These are phyloP conservation scores for Myxozyma vanderwaltii DNA, from an alignment of 805 yeast species.

Conservation along the genomic window DNA sequence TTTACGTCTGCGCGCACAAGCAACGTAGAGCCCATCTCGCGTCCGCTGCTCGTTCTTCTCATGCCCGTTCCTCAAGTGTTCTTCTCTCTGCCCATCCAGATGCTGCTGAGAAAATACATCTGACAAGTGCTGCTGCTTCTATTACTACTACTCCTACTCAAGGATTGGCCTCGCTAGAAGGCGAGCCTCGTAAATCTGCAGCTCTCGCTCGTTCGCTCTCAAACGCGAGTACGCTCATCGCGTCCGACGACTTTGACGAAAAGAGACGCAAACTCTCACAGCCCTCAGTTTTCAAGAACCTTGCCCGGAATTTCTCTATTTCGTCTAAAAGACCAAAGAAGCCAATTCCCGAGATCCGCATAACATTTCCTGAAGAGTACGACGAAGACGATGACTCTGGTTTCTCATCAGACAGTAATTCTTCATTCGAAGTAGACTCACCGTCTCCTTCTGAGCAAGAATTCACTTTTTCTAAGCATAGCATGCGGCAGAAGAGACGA, in stretches of 20 bases:
- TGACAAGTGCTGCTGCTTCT: neutral
- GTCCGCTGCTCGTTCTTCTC: neutral
- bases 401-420: constrained; percentile 3
- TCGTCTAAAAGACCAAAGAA: neutral
- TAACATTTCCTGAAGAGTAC: constrained; percentile 29
- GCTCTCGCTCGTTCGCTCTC: constrained; percentile 3
- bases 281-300: neutral
- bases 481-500: neutral
- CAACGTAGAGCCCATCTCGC: constrained; percentile 1
- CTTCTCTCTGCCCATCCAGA: constrained; percentile 3
- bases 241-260: neutral
- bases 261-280: neutral
- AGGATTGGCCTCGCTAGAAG: neutral
- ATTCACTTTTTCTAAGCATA: neutral
- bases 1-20: neutral
- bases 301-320: constrained; percentile 10
- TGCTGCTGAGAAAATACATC: neutral
- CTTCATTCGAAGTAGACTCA: neutral
- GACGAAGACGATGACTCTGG: constrained; percentile 8
- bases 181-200: neutral
- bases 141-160: neutral
- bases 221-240: constrained; percentile 8
- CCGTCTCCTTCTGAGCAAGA: neutral
- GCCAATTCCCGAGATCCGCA: constrained; percentile 26
- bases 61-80: constrained; percentile 5